Evolutionary conservation across 202 grass and related monocot genomes (phyloP).

Genomic region (Brachypodium distachyon): DNA sequence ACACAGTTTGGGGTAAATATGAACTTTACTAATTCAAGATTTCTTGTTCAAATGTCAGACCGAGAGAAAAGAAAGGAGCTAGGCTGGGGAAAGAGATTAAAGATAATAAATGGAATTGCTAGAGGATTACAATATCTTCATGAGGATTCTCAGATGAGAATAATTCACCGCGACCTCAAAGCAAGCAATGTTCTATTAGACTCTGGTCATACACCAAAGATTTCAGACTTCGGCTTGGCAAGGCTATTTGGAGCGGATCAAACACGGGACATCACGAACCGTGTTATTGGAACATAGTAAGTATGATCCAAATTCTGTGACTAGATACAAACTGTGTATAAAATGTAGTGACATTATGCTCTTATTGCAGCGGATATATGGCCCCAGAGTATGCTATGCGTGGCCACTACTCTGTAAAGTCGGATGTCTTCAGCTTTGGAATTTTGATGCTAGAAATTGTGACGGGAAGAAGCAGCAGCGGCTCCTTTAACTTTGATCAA

Average conservation of each 20-base stretch:
- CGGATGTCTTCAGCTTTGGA: conserved; percentile 57
- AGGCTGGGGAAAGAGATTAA: conserved; percentile 46
- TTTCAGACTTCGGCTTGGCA: conserved; percentile 66
- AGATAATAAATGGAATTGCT: conserved; percentile 53
- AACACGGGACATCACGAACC: conserved; percentile 21
- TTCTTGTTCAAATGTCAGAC: conserved; percentile 32
- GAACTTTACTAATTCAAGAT: too few species aligned
- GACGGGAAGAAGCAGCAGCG: conserved; percentile 45
- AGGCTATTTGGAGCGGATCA: conserved; percentile 46
- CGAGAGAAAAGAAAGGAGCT: conserved; percentile 19
- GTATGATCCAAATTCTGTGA: too few species aligned
- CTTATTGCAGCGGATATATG: conserved; percentile 48
- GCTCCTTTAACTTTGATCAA: conserved; percentile 20
- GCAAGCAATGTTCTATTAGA: conserved; percentile 58
- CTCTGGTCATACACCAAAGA: conserved; percentile 53
- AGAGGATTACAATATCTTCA: conserved; percentile 61
- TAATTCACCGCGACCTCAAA: conserved; percentile 74
- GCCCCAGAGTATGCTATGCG: conserved; percentile 58
- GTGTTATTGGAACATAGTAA: conserved; percentile 20
- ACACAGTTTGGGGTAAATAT: too few species aligned
- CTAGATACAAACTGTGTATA: too few species aligned
- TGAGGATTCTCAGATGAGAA: conserved; percentile 57
- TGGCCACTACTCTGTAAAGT: conserved; percentile 51
- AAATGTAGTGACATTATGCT: conserved; percentile 37
- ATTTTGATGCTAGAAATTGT: conserved; percentile 56